Base-by-base conservation (phyloP, 257 asterid species). In the Thymus quinquecostatus region DNA sequence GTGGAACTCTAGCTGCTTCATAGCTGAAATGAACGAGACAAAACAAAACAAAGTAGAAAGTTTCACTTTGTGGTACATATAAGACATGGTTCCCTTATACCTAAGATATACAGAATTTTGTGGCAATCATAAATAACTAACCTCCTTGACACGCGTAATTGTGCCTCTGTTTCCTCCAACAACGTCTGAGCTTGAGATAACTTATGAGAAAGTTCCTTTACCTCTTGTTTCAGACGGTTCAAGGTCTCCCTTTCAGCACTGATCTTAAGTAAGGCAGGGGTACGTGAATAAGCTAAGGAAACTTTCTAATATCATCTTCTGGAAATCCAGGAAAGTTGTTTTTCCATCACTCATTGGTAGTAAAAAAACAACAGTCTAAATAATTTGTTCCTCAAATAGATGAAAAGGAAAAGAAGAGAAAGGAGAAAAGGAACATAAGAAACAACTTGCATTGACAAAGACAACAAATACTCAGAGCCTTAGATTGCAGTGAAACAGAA, bases 231-330 rank as follows among this genome's bases (percentile, higher is more conserved):
- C 80, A 94, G 90, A 80, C 72, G 86, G 72, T 84, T 86, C 81
- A 84, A 86, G 38, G 84, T 75, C 54, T 88, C 86, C 85, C 90
- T 84, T 69, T 94, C 95, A 45, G 90, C 83, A 82, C 97, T 88
- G 79, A 94, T 88, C 87, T 94, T 94, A 86, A 94, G 75, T 77
- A 94, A 81, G 80, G 96, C 95, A 70, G 99, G 99, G 88, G 88
- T 86, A 72, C 98, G 96, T 94, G 78, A 67, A 81, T 64, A 86
- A 82, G 97, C 88, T 85, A 94, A 94, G 97, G 90, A 88, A 73
- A 81, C 63, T 47, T 66, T 56, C 78, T 69, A 71, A 57, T 56
- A 34, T 56, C 33, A 53, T 58, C 48, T 50, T 60, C 44, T 59
- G 32, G 43, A 14, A 13, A 69, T 6, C 36, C 59, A 73, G 53